Evolutionary conservation across 768 basidiomycete species (phyloP), one percentile per base, ranked within the genome.

Genomic region (Mycena capillaripes): DNA sequence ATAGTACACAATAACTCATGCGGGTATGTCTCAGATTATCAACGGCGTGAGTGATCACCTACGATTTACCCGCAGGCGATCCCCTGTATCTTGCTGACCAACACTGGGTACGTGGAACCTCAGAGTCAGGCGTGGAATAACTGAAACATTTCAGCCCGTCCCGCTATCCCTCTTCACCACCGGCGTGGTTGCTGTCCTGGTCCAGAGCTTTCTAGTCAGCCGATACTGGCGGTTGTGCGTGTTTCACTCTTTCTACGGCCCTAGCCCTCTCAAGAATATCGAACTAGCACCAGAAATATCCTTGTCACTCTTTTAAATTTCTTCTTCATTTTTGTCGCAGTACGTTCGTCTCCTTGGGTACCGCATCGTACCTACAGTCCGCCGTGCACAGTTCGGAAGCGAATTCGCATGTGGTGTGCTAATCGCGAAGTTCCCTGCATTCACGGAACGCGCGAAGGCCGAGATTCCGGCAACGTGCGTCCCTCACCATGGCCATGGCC

Each of bases 151-250:
- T 44, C 56, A 67, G 66, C 66, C 66, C 55, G 36, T 67, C 56
- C 44, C 57, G 32, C 16, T 59, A 27, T 50, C 58, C 34, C 56
- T 67, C 44, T 34, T 67, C 56, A 67, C 66, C 32, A 67, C 66
- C 42, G 66, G 32, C 57, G 44, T 67, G 32, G 59, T 67, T 38
- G 40, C 66, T 48, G 32, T 67, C 42, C 34, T 67, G 44, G 44
- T 67, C 34, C 66, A 67, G 27, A 67, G 66, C 66, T 67, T 67
- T 67, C 56, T 67, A 59, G 46, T 67, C 56, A 23, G 58, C 46
- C 66, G 66, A 27, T 67, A 67, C 44, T 67, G 66, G n/a, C n/a
- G n/a, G n/a, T n/a, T n/a, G n/a, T n/a, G n/a, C n/a, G n/a, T n/a
- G n/a, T n/a, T n/a, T n/a, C 38, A 42, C 40, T 6, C 27, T 11